Evolutionary conservation across 495 filamentous ascomycete species (phyloP).

Genomic region (Neurospora sp.): DNA sequence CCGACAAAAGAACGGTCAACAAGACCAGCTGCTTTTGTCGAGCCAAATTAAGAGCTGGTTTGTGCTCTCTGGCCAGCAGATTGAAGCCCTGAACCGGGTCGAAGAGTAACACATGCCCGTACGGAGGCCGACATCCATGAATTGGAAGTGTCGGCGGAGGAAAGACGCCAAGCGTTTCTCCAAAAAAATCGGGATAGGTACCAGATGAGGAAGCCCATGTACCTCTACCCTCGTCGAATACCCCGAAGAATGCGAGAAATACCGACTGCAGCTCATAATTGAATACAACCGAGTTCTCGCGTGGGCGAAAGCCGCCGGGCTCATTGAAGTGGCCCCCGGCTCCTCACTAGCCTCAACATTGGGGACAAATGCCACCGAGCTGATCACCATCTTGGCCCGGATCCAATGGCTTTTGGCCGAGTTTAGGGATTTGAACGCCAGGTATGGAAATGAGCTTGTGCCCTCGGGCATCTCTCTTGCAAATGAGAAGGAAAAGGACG

Average conservation of each 20-base stretch:
- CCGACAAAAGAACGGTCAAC: too few species aligned
- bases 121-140: too few species aligned
- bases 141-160: too few species aligned
- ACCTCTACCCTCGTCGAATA: slow-evolving; percentile 25
- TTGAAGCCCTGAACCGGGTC: too few species aligned
- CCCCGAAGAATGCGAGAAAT: slow-evolving; percentile 22
- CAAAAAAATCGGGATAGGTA: too few species aligned
- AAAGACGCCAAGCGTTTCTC: too few species aligned
- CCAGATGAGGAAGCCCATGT: too few species aligned
- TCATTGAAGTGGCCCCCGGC: slow-evolving; percentile 8
- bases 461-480: neutral
- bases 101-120: too few species aligned
- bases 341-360: slow-evolving; percentile 4
- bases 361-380: slow-evolving; percentile 16
- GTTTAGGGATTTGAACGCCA: slow-evolving; percentile 21
- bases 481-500: too few species aligned
- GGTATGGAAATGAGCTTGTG: slow-evolving; percentile 21
- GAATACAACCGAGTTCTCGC: slow-evolving; percentile 27
- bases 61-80: too few species aligned
- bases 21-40: too few species aligned
- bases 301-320: slow-evolving; percentile 23
- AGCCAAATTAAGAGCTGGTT: too few species aligned
- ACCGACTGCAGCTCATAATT: slow-evolving; percentile 24
- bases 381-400: slow-evolving; percentile 18
- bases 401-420: slow-evolving; percentile 24